Evolutionary conservation across 2,329 filamentous ascomycete genomes (phyloP).

Genomic region (Curvularia eragrostidis): DNA sequence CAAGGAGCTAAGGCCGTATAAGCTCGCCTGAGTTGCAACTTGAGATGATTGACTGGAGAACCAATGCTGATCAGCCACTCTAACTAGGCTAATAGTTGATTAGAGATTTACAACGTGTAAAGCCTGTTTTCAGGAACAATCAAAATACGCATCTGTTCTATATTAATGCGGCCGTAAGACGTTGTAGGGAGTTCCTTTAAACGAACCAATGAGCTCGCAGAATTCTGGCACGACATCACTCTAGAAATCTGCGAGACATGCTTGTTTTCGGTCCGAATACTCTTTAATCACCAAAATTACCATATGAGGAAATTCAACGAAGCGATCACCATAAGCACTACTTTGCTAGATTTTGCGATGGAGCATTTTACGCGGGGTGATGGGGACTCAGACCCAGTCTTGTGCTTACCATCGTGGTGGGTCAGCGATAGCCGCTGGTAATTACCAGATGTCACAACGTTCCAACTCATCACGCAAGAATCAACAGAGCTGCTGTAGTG

Average conservation of each 20-base stretch:
- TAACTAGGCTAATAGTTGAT: background rate
- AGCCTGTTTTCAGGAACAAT: too few species aligned
- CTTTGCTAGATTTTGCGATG: background rate
- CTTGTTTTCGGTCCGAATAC: background rate
- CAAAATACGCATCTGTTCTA: background rate
- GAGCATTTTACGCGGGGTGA: too few species aligned
- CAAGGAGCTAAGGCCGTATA: background rate
- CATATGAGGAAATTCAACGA: background rate
- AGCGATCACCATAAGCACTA: background rate
- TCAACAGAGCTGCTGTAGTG: too few species aligned
- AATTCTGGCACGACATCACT: background rate
- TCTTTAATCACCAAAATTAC: background rate
- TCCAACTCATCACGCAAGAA: too few species aligned
- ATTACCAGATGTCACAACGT: too few species aligned
- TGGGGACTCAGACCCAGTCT: too few species aligned
- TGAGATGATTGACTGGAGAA: background rate
- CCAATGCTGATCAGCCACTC: background rate
- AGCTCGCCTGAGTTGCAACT: background rate
- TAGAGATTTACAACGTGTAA: background rate
- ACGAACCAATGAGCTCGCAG: background rate
- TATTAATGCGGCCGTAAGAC: background rate
- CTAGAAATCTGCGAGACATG: background rate
- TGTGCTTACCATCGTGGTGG: too few species aligned
- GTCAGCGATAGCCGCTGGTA: too few species aligned
- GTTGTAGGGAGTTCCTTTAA: background rate